Percentiles rank a stretch among this genome's conserved stretches.
phyloP scores from a whole-genome alignment of 1,139 yeast genomes.

The Hyphopichia buzzinii region DNA sequence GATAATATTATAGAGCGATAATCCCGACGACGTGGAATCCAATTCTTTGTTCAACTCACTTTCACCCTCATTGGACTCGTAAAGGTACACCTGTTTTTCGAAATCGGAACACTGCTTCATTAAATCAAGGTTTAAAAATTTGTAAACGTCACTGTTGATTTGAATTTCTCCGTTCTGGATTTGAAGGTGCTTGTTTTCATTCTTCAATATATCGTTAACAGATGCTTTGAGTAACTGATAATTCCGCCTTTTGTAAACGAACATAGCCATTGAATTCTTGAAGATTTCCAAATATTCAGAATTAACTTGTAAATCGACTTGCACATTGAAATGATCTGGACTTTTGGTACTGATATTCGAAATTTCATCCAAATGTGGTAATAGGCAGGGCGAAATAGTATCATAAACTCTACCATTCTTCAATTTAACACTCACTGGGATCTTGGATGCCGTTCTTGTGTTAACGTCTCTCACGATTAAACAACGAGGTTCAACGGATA shows the following conservation, averaged over 20 bases:
- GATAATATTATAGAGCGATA: slow-evolving; percentile 45
- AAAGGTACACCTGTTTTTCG: slow-evolving; percentile 36
- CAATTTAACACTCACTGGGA: slow-evolving; percentile 48
- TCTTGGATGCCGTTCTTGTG: slow-evolving; percentile 50
- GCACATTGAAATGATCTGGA: slow-evolving; percentile 44
- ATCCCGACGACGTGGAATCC: slow-evolving; percentile 15
- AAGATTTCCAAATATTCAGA: slow-evolving; percentile 43
- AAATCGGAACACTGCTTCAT: slow-evolving; percentile 25
- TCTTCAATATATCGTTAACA: slow-evolving; percentile 34
- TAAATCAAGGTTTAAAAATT: slow-evolving; percentile 23
- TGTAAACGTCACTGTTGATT: slow-evolving; percentile 23
- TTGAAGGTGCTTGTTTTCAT: slow-evolving; percentile 30
- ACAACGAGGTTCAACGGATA: slow-evolving; percentile 81
- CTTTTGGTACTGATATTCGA: slow-evolving; percentile 39
- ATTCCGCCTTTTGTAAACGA: slow-evolving; percentile 47
- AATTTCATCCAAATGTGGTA: slow-evolving; percentile 60
- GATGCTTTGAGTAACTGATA: slow-evolving; percentile 40
- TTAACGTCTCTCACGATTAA: slow-evolving; percentile 70
- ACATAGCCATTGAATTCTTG: slow-evolving; percentile 44
- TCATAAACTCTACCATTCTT: slow-evolving; percentile 34
- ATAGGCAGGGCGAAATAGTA: slow-evolving; percentile 59
- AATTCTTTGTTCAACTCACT: slow-evolving; percentile 15
- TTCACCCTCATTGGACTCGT: slow-evolving; percentile 21
- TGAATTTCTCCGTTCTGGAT: slow-evolving; percentile 27
- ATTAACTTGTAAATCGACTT: slow-evolving; percentile 37